These are phyloP conservation scores for Perkinsela sp. DNA, from an alignment of 208 protist species.

Conservation along the genomic window DNA sequence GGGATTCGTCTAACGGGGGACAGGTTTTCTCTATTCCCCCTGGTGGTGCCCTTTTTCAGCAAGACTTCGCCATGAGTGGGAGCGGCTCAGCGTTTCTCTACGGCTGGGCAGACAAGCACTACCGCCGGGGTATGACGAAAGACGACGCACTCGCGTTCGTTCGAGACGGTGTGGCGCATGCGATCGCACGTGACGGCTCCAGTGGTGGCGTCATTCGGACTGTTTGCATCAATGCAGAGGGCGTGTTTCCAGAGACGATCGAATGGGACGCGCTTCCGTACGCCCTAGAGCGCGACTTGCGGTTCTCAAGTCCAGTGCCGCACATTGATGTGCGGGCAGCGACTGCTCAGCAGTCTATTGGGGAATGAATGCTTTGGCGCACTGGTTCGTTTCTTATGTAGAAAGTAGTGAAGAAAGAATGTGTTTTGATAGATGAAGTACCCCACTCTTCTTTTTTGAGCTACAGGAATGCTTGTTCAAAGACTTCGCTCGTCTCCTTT, in stretches of 20 bases:
- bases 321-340: no score
- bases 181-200: slow-evolving; percentile 89
- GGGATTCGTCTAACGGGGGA: slow-evolving; percentile 79
- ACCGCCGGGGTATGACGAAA: slow-evolving; percentile 78
- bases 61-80: slow-evolving; percentile 77
- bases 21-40: slow-evolving; percentile 83
- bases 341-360: no score
- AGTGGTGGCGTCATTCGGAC: slow-evolving; percentile 87
- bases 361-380: no score
- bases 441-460: no score
- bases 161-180: slow-evolving; percentile 72
- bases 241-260: slow-evolving; percentile 16
- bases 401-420: no score
- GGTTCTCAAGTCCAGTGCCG: no score
- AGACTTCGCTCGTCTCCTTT: no score
- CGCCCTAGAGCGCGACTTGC: slow-evolving; percentile 5
- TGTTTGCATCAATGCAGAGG: slow-evolving; percentile 43
- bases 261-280: slow-evolving; percentile 3
- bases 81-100: slow-evolving; percentile 93
- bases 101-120: slow-evolving; percentile 88
- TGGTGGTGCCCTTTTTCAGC: slow-evolving; percentile 65
- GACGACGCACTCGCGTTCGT: slow-evolving; percentile 81
- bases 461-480: no score
- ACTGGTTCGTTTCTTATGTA: no score
- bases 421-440: no score